These are phyloP conservation scores for Houttuynia cordata DNA, from an alignment of 164 flowering plant genomes.

Conservation along the genomic window DNA sequence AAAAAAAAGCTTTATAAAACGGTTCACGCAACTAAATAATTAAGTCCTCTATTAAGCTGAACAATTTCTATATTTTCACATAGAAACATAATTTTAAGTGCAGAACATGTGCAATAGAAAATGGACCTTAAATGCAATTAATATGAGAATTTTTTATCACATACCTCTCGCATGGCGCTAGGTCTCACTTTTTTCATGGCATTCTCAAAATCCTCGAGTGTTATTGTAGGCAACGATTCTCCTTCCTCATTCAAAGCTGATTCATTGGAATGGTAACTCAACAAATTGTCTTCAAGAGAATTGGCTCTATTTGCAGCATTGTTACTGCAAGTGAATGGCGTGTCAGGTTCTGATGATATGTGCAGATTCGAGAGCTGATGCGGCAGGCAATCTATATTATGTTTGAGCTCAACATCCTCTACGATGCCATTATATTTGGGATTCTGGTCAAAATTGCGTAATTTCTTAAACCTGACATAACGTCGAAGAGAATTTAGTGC, in stretches of 20 bases:
- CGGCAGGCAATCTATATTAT: background rate
- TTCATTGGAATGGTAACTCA: conserved; percentile 2
- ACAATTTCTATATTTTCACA: background rate
- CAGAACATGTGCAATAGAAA: too few relatives aligned
- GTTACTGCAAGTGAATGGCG: background rate
- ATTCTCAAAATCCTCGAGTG: conserved; percentile 71
- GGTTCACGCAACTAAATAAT: background rate
- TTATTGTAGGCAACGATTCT: conserved; percentile 24
- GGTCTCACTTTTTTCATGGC: conserved; percentile 87
- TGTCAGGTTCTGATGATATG: background rate
- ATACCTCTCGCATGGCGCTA: conserved; percentile 99
- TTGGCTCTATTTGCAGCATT: too few relatives aligned
- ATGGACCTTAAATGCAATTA: too few relatives aligned
- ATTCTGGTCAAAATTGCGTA: background rate
- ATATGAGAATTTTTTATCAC: background rate
- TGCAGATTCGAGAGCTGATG: background rate
- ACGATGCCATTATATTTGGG: background rate
- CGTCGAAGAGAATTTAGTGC: conserved; percentile 59
- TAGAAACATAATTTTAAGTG: too few relatives aligned
- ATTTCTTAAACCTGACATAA: conserved; percentile 18
- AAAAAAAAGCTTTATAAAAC: too few relatives aligned
- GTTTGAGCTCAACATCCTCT: background rate
- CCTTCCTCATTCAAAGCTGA: conserved; percentile 3
- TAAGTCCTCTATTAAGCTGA: background rate
- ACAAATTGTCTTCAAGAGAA: background rate